Conservation (phyloP, 2,329 filamentous ascomycete species). For the Pseudogymnoascus sp. region DNA sequence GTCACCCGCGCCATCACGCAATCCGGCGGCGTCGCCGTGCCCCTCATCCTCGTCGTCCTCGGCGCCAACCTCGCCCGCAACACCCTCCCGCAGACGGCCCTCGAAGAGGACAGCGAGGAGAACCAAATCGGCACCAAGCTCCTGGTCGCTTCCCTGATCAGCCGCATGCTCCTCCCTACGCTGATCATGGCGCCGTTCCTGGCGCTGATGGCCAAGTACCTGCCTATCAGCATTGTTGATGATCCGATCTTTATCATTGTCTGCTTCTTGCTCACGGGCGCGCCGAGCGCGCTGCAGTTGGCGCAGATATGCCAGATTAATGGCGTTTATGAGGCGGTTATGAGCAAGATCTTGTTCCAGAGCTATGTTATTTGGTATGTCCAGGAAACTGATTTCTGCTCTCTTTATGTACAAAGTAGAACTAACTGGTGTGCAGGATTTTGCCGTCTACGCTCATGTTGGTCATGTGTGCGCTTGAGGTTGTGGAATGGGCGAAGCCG, state of each 20-base stretch:
- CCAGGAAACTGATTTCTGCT: neutral
- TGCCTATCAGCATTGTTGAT: conserved; percentile 87
- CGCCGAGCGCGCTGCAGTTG: conserved; percentile 85
- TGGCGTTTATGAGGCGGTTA: conserved; percentile 87
- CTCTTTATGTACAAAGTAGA: neutral
- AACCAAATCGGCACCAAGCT: conserved; percentile 62
- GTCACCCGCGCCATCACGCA: conserved; percentile 81
- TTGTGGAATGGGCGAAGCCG: conserved; percentile 71
- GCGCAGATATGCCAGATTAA: conserved; percentile 99
- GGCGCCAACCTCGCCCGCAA: conserved; percentile 92
- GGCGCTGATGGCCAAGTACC: conserved; percentile 79
- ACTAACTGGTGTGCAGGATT: conserved; percentile 51
- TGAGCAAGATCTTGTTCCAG: conserved; percentile 89
- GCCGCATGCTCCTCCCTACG: conserved; percentile 87
- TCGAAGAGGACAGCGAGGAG: conserved; percentile 63
- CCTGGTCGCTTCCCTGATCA: conserved; percentile 75
- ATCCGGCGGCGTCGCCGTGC: conserved; percentile 84
- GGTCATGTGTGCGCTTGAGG: conserved; percentile 86
- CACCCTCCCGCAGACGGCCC: conserved; percentile 61
- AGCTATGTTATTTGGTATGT: conserved; percentile 90
- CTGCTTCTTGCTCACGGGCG: conserved; percentile 90
- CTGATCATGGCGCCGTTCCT: conserved; percentile 86
- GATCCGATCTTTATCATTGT: conserved; percentile 98
- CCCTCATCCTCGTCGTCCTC: conserved; percentile 88
- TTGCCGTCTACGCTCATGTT: conserved; percentile 84